These are phyloP conservation scores for Tephrocybe sp. DNA, from an alignment of 768 basidiomycete species.

Conservation along the genomic window DNA sequence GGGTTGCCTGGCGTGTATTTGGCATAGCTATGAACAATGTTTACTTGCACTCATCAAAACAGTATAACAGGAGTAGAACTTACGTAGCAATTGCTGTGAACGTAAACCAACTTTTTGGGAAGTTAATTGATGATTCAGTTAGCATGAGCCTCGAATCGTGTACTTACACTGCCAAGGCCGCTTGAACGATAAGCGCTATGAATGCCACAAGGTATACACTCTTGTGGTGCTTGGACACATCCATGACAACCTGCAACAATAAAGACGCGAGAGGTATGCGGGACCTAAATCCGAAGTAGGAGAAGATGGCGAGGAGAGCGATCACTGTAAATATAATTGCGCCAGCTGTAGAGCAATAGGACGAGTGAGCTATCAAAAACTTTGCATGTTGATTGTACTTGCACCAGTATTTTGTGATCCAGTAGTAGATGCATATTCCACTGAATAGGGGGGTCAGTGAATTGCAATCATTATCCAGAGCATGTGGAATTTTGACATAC, in stretches of 20 bases:
- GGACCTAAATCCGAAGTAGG: slow-evolving; percentile 68
- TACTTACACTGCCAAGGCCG: slow-evolving; percentile 64
- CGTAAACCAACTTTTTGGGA: slow-evolving; percentile 59
- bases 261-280: slow-evolving; percentile 80
- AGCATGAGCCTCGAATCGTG: background rate
- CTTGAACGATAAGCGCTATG: slow-evolving; percentile 65
- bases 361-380: background rate
- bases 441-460: slow-evolving; percentile 38
- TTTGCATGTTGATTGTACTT: slow-evolving; percentile 19
- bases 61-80: no score
- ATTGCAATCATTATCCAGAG: slow-evolving; percentile 2
- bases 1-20: slow-evolving; percentile 80
- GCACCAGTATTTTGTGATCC: slow-evolving; percentile 71
- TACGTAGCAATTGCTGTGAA: slow-evolving; percentile 76
- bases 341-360: slow-evolving; percentile 45
- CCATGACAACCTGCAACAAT: slow-evolving; percentile 80
- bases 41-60: background rate
- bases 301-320: slow-evolving; percentile 68
- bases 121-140: background rate
- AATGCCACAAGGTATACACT: slow-evolving; percentile 74
- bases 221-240: slow-evolving; percentile 68
- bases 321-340: slow-evolving; percentile 85
- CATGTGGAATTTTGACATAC: slow-evolving; percentile 31
- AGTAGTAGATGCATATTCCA: slow-evolving; percentile 73
- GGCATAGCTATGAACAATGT: slow-evolving; percentile 38